Base-by-base conservation (phyloP, 169 alveolate species). In the Babesia gibsoni region DNA sequence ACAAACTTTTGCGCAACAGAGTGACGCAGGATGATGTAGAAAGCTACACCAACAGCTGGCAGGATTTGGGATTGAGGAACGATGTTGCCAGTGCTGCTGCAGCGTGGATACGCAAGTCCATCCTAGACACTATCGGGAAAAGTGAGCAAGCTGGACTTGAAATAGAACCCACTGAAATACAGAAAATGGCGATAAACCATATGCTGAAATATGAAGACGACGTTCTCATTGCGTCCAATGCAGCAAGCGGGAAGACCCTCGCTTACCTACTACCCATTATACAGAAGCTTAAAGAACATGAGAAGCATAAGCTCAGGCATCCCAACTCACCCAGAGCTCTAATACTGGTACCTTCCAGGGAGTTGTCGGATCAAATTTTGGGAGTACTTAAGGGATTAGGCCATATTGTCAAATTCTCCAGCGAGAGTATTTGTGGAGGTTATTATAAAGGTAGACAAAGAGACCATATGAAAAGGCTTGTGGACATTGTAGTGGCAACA, bases 401-500 rank as follows among this genome's bases (percentile, higher is more conserved):
- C 25, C 86, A 77, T 22, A 46, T 67, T 25, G 82, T 42, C 20
- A 77, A 67, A 41, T 30, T 77, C 16, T 29, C 68, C 14, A 49
- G 74, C 35, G 75, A 67, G 25, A 25, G 56, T 5, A 22, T 77
- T 16, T 39, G 82, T 3, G 79, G 79, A 9, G 86, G 82, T n/a
- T 7, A 10, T 18, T 52, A 27, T 18, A 43, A 37, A 43, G 73
- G 72, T 2, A 52, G 23, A 20, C 78, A 64, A 20, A 52, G 73
- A 75, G 63, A 65, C 48, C 29, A 77, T 22, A 66, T 66, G 67
- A 68, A 77, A 33, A 49, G 77, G 42, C 68, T 77, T 8, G 86
- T 77, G 30, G 86, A 77, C 41, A 37, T 77, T 7, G 86, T 77
- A n/a, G 82, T 77, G 20, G 81, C 78, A 20, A 77, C 82, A 9